Percentiles rank a stretch among this genome's conserved stretches.
These are phyloP conservation scores for Diaporthe sp. DNA, from an alignment of 2,329 filamentous ascomycete genomes.

Conservation along the genomic window DNA sequence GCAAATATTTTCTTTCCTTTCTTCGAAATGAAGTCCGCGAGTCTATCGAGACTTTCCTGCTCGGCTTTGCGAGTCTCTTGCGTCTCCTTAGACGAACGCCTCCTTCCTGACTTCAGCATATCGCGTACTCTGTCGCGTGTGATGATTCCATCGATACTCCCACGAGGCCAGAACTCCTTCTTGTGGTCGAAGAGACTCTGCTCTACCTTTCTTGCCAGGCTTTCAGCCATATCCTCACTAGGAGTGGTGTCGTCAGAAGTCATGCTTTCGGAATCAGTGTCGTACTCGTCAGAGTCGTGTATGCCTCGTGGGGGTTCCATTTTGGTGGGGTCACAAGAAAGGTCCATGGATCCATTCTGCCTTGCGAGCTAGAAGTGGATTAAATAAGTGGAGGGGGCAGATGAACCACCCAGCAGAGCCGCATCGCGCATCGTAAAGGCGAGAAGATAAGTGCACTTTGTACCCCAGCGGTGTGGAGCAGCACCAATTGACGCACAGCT, in stretches of 20 bases:
- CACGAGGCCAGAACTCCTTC: not conserved
- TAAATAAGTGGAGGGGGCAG: not conserved
- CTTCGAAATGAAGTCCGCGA: not conserved
- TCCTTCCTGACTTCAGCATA: not conserved
- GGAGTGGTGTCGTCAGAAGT: not conserved
- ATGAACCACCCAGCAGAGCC: not conserved
- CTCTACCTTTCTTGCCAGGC: not conserved
- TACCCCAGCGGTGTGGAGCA: not conserved
- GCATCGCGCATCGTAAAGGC: not conserved
- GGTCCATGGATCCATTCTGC: not conserved
- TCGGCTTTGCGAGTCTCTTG: not conserved
- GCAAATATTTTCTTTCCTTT: not conserved
- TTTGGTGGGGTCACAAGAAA: not conserved
- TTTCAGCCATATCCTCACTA: not conserved
- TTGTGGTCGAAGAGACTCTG: not conserved
- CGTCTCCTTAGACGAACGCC: not conserved
- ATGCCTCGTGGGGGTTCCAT: not conserved
- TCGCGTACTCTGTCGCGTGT: not conserved
- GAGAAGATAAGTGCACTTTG: not conserved
- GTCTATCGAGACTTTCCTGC: not conserved
- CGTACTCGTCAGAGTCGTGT: not conserved
- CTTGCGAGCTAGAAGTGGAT: not conserved
- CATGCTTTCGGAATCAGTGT: not conserved
- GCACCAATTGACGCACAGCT: not conserved
- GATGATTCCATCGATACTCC: not conserved